Evolutionary conservation across 2,329 filamentous ascomycete species (phyloP), one percentile per base, ranked within the genome.

Genomic region (Whalleya microplaca): DNA sequence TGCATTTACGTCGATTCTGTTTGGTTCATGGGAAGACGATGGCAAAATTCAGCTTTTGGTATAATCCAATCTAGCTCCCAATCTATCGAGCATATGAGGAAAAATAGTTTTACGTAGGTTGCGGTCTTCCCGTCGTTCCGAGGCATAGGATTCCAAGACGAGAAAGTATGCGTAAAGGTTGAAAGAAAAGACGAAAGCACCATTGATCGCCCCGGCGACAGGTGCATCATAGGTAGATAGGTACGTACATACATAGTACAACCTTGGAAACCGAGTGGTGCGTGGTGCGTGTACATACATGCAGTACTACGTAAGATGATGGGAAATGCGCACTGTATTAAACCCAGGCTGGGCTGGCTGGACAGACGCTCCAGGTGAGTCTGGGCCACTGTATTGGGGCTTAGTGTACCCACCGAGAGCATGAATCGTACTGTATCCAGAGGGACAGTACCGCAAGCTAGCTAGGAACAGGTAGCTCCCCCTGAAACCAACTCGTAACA

Each of bases 11-110:
- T 55, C 48, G 41, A 41, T 19, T 49, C 46, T 48, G 43, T 45
- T 51, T 44, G 41, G 41, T 57, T 59, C 43, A 46, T 62, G 14
- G 56, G 59, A 59, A 59, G 37, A 40, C 59, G 54, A 56, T 41
- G 52, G 52, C 51, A 62, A 62, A 37, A 37, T 12, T 16, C 32
- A 37, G 32, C 6, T 37, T n/a, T 16, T 37, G 32, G 14, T 16
- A 16, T 8, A 8, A 37, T 37, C 32, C 32, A 37, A 37, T 16
- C 32, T 12, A 3, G 32, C 32, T 37, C 32, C 5, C 6, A 37
- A 37, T 37, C 9, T 14, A 37, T 12, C 32, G 32, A 37, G 32
- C 32, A 12, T 37, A 12, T 37, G 32, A 37, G 14, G 8, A 16
- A 37, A 16, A 14, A 37, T 37, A 37, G 32, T 37, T 37, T 5